Evolutionary conservation across 306 rosid species (phyloP), one percentile per base, ranked within the genome.

Genomic region (Trifolium fragiferum): DNA sequence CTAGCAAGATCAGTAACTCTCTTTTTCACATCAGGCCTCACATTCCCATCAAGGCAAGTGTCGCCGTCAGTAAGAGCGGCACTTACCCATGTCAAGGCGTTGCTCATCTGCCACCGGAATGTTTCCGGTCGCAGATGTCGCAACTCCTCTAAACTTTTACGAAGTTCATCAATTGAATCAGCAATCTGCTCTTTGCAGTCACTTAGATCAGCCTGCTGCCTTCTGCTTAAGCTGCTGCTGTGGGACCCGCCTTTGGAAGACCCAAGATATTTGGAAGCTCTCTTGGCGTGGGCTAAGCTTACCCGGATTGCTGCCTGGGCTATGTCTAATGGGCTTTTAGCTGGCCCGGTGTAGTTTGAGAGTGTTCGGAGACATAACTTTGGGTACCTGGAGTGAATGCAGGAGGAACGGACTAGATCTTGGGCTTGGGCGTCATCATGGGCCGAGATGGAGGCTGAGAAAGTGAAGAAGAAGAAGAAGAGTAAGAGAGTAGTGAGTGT

Each of bases 21-120:
- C 3, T 85, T 81, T 70, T 79, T 84, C 44, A 87, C 80, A 10
- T 83, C 84, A 8, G 74, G 40, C 82, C 79, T 87, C 25, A 82
- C 65, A 27, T 74, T 59, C 10, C 98, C 98, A 21, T 90, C 98
- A 1, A 89, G 87, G 46, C 96, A 92, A 0, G 96, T 83, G 58
- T 84, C 92, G 19, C 90, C 96, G 35, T 92, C 82, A 0, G 96
- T 89, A 62, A 90, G 76, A 10, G 98, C 95, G 1, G 95, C 96
- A 64, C 98, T 92, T 5, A 78, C 87, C 98, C 98, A 92, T 6
- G 96, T 92, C 90, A 87, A 70, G 0, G 92, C 92, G 72, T 92
- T 89, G 32, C 90, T 86, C 94, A 92, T 84, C 82, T 92, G 91
- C 88, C 85, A 85, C 61, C 47, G 70, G 75, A 92, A 87, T 1